These are phyloP conservation scores for Fusarium sp. DNA, from an alignment of 2,329 filamentous ascomycete genomes.

Conservation along the genomic window DNA sequence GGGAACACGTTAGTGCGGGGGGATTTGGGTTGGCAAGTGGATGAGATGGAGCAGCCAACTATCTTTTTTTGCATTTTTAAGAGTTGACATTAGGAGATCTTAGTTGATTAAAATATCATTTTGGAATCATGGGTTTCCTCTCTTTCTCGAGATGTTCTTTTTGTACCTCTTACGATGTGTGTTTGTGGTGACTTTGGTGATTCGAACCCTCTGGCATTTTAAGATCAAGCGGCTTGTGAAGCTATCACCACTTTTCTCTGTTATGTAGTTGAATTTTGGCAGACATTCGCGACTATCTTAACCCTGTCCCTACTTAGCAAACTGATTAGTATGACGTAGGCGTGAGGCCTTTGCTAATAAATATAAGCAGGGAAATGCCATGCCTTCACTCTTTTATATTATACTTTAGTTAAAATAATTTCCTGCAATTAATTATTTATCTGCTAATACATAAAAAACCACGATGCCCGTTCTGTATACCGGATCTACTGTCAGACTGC, in stretches of 20 bases:
- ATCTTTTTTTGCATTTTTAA: slow-evolving; percentile 53
- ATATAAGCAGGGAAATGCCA: too few species aligned
- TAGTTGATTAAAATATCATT: background rate
- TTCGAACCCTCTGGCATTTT: slow-evolving; percentile 17
- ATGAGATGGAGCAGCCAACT: slow-evolving; percentile 71
- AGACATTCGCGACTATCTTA: too few species aligned
- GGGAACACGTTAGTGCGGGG: slow-evolving; percentile 74
- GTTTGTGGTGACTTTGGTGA: background rate
- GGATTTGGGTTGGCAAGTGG: slow-evolving; percentile 69
- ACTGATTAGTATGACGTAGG: too few species aligned
- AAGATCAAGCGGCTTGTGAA: background rate
- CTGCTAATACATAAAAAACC: too few species aligned
- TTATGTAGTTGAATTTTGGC: too few species aligned
- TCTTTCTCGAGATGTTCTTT: background rate
- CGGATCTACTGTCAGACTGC: too few species aligned
- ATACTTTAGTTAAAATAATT: too few species aligned
- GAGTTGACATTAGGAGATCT: accelerated
- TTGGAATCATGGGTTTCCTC: slow-evolving; percentile 2
- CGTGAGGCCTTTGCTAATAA: too few species aligned
- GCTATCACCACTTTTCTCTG: slow-evolving; percentile 19
- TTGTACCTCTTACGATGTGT: background rate
- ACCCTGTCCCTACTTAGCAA: too few species aligned
- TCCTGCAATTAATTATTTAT: too few species aligned
- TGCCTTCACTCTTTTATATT: too few species aligned
- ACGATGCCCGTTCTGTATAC: too few species aligned